Base-by-base conservation (phyloP, 2,329 filamentous ascomycete species). In the Diplodia corticola region DNA sequence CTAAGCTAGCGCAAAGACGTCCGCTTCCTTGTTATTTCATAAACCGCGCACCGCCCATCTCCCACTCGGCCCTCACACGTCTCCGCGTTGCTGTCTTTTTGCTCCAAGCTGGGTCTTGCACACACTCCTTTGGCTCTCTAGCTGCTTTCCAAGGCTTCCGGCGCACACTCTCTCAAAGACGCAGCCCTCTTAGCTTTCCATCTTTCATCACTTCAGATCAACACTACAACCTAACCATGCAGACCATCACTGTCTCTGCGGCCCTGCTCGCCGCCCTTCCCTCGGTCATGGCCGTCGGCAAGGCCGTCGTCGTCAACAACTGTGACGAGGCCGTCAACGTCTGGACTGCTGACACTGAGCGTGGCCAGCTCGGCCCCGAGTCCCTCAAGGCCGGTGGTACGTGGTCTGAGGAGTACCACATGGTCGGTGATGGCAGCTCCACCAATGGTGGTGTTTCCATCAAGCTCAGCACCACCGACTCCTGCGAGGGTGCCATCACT, bases 121-220 rank as follows among this genome's bases (percentile, higher is more conserved):
- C 69, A 72, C 72, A 69, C 72, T 75, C 76, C 66, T 76, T 71
- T 75, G 71, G 75, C 75, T 76, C 75, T 73, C 74, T 73, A 76
- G 71, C 76, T 78, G 76, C 76, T 78, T 75, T 78, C 76, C 76
- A 77, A 68, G 78, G 75, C 73, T 76, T 72, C 75, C 75, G 71
- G 75, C 74, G 73, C 68, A 73, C 77, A 71, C 68, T 78, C 77
- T 33, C 76, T 78, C 40, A 15, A 35, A 60, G 53, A 50, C 54
- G n/a, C 46, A 30, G 24, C 26, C 51, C n/a, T 17, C 37, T n/a
- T 22, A 7, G n/a, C 46, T 35, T 33, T 24, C 24, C 26, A 28
- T 54, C 37, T 15, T 53, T n/a, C 50, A 48, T 13, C 20, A 15
- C n/a, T 26, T 54, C 33, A n/a, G 6, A 63, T 13, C 33, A 46